Percentiles rank a stretch among this genome's conserved stretches.
phyloP scores from a whole-genome alignment of 2,329 filamentous ascomycete genomes.

The Epichloe sp. region DNA sequence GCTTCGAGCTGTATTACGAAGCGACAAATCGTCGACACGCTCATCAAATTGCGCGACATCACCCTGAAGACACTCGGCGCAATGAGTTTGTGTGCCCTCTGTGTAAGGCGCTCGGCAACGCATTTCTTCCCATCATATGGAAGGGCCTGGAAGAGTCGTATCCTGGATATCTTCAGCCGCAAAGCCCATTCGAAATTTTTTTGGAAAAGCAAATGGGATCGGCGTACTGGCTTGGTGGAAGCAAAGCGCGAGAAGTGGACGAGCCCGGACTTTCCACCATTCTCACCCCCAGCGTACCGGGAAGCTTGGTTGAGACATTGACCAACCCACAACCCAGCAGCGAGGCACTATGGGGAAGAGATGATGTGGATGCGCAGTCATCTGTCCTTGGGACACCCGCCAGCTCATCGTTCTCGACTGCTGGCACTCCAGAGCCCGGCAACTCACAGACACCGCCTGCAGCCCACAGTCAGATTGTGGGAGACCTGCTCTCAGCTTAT shows the following conservation, averaged over 20 bases:
- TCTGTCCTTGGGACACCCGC: constrained; percentile 25
- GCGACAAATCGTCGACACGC: constrained; percentile 74
- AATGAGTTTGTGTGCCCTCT: constrained; percentile 94
- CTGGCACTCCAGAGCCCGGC: constrained; percentile 13
- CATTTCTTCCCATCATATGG: constrained; percentile 92
- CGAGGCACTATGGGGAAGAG: constrained; percentile 28
- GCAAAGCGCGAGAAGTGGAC: constrained; percentile 22
- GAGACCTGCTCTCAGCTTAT: constrained; percentile 48
- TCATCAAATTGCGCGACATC: constrained; percentile 87
- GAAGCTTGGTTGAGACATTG: constrained; percentile 24
- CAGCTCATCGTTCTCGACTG: constrained; percentile 28
- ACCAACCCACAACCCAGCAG: constrained; percentile 23
- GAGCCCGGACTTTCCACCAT: constrained; percentile 18
- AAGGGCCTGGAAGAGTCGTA: constrained; percentile 80
- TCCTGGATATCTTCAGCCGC: constrained; percentile 53
- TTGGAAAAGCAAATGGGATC: constrained; percentile 44
- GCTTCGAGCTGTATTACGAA: constrained; percentile 83
- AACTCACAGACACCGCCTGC: constrained; percentile 6
- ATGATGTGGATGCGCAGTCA: constrained; percentile 21
- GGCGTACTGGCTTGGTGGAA: constrained; percentile 27
- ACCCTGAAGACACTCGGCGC: constrained; percentile 65
- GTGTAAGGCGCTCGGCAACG: constrained; percentile 91
- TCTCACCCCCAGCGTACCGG: constrained; percentile 24
- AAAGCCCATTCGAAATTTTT: constrained; percentile 53
- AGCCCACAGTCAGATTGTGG: constrained; percentile 20